Percentiles rank a stretch among this genome's conserved stretches.
These are phyloP conservation scores for Inonotus hispidus DNA, from an alignment of 1,284 basidiomycete genomes.

Conservation along the genomic window DNA sequence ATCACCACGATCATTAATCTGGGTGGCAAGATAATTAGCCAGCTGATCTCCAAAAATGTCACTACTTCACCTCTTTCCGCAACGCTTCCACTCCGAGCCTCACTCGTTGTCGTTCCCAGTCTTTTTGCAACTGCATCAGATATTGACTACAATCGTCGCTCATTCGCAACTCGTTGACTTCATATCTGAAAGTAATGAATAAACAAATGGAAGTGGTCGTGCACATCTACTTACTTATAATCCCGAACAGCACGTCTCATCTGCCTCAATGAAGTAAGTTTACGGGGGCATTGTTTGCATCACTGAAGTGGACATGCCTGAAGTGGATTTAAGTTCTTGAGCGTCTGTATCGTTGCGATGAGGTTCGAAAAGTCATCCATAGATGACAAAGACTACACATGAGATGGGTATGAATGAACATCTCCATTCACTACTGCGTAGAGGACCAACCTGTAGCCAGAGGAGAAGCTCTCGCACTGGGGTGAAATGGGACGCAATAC, in stretches of 20 bases:
- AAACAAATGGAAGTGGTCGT: background rate
- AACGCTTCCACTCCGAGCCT: slow-evolving; percentile 76
- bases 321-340: slow-evolving; percentile 85
- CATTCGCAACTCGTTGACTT: slow-evolving; percentile 90
- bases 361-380: slow-evolving; percentile 83
- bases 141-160: slow-evolving; percentile 94
- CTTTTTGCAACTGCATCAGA: slow-evolving; percentile 87
- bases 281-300: background rate
- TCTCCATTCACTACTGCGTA: slow-evolving; percentile 8
- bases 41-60: background rate
- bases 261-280: slow-evolving; percentile 30
- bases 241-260: slow-evolving; percentile 91
- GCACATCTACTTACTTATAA: slow-evolving; percentile 67
- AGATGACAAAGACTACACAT: slow-evolving; percentile 76
- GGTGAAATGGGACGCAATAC: slow-evolving; percentile 76
- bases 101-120: slow-evolving; percentile 89
- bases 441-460: slow-evolving; percentile 72
- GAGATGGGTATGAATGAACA: slow-evolving; percentile 19
- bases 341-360: slow-evolving; percentile 84
- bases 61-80: slow-evolving; percentile 60
- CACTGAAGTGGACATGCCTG: slow-evolving; percentile 47
- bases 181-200: slow-evolving; percentile 39
- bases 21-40: slow-evolving; percentile 9
- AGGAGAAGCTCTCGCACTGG: slow-evolving; percentile 82
- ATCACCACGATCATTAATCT: slow-evolving; percentile 58